These are phyloP conservation scores for Schizosaccharomyces octosporus DNA, from an alignment of 805 yeast species.

Conservation along the genomic window DNA sequence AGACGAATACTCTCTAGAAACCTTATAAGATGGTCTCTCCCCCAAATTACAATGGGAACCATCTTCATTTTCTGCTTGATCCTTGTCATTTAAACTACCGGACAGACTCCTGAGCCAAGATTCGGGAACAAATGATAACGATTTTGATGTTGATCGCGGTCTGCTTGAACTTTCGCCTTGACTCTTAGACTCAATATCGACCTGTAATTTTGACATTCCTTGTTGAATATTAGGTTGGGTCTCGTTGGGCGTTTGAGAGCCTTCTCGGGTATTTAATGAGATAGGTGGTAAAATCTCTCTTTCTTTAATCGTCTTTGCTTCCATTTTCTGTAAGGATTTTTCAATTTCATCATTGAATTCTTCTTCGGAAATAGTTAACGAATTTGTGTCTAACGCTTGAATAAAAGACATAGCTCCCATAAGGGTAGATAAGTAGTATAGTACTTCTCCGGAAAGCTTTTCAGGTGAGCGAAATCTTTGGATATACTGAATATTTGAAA, in stretches of 20 bases:
- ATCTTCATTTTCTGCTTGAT: too few species aligned
- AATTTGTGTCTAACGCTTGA: conserved; percentile 29
- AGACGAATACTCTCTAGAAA: not conserved
- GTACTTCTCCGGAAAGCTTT: conserved; percentile 64
- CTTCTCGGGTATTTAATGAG: conserved; percentile 5
- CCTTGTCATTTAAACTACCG: too few species aligned
- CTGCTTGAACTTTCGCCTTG: too few species aligned
- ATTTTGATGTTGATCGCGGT: too few species aligned
- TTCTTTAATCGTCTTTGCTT: conserved; percentile 18
- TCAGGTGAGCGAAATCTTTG: conserved; percentile 59
- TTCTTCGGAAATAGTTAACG: conserved; percentile 34
- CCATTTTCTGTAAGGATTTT: conserved; percentile 17
- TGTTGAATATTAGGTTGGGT: not conserved
- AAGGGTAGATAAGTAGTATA: conserved; percentile 73
- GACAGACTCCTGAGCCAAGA: too few species aligned
- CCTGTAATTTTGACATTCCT: too few species aligned
- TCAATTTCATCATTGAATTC: conserved; percentile 23
- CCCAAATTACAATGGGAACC: not conserved
- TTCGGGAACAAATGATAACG: too few species aligned
- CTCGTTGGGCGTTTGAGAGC: not conserved
- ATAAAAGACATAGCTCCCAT: conserved; percentile 73
- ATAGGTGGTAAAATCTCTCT: conserved; percentile 9
- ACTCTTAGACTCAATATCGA: too few species aligned
- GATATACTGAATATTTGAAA: conserved; percentile 61
- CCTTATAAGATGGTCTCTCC: not conserved